A percentile compares a stretch with the other conserved stretches of the same genome.
Evolutionary conservation across 805 yeast species (phyloP).

Genomic region (Saccharomycopsis sp.): DNA sequence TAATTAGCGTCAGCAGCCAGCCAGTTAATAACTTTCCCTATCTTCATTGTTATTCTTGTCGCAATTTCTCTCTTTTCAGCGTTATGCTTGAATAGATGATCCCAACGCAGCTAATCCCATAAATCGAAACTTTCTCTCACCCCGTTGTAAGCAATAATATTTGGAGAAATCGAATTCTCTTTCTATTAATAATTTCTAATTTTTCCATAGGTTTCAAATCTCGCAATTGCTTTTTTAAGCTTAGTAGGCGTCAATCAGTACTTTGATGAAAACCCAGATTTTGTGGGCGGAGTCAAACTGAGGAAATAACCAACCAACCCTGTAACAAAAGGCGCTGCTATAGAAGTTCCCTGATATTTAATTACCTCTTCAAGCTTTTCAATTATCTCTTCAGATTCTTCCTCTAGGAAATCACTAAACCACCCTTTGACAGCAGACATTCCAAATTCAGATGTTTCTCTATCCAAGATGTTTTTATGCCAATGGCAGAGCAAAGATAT

Average conservation of each 20-base stretch:
- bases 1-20: no score
- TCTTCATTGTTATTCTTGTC: no score
- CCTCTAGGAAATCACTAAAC: no score
- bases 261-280: constrained; percentile 45
- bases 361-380: no score
- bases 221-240: constrained; percentile 67
- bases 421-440: constrained; percentile 41
- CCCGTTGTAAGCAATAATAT: constrained; percentile 71
- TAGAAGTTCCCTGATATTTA: constrained; percentile 49
- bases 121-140: no score
- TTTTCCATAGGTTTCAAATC: constrained; percentile 54
- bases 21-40: no score
- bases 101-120: no score
- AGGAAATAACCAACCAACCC: constrained; percentile 51
- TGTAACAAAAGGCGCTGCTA: constrained; percentile 57
- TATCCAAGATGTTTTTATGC: constrained; percentile 48
- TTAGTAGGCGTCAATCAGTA: constrained; percentile 58
- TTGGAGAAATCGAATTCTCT: no score
- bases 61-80: no score
- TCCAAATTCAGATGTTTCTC: constrained; percentile 53
- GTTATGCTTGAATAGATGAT: no score
- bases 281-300: constrained; percentile 68
- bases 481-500: constrained; percentile 50
- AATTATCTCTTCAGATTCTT: constrained; percentile 14
- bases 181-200: constrained; percentile 59